phyloP scores from a whole-genome alignment of 2,329 filamentous ascomycete species.

The Xylogone sp. region DNA sequence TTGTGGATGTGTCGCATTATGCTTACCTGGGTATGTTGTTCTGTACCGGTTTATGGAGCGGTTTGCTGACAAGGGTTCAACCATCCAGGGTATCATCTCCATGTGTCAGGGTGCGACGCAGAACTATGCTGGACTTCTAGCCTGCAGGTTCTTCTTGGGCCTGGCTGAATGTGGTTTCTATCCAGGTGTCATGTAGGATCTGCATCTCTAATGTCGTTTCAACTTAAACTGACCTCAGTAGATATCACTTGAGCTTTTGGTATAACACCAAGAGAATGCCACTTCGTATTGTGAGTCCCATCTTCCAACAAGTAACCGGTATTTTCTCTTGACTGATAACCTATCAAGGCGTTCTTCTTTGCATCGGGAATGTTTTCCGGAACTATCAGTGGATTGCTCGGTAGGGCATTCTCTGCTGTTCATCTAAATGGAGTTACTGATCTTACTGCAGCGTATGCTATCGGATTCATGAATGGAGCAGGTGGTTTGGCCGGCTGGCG shows the following conservation, averaged over 20 bases:
- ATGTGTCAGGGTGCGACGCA: slow-evolving; percentile 18
- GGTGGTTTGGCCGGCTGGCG: slow-evolving; percentile 23
- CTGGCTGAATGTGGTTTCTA: slow-evolving; percentile 17
- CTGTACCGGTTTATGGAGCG: neutral
- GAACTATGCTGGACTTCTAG: slow-evolving; percentile 14
- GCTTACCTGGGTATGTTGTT: slow-evolving; percentile 24
- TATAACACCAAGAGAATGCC: slow-evolving; percentile 29
- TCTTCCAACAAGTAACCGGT: neutral
- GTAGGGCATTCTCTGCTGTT: slow-evolving; percentile 1
- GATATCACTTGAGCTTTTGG: slow-evolving; percentile 28
- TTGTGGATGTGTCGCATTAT: slow-evolving; percentile 22
- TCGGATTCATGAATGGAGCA: slow-evolving; percentile 24
- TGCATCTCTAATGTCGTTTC: neutral
- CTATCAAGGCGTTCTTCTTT: slow-evolving; percentile 26
- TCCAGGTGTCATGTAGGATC: slow-evolving; percentile 9
- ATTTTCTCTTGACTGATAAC: neutral
- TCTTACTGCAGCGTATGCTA: slow-evolving; percentile 28
- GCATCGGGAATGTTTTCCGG: slow-evolving; percentile 30
- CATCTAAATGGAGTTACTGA: slow-evolving; percentile 11
- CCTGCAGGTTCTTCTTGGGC: slow-evolving; percentile 16
- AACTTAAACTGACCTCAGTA: neutral
- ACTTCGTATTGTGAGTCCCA: slow-evolving; percentile 23
- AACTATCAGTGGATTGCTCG: slow-evolving; percentile 25
- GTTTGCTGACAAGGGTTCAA: neutral
- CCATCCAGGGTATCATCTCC: slow-evolving; percentile 15